Percentiles rank a stretch among this genome's conserved stretches.
These are phyloP conservation scores for Pestalotiopsis sp. DNA, from an alignment of 2,329 filamentous ascomycete genomes.

Conservation along the genomic window DNA sequence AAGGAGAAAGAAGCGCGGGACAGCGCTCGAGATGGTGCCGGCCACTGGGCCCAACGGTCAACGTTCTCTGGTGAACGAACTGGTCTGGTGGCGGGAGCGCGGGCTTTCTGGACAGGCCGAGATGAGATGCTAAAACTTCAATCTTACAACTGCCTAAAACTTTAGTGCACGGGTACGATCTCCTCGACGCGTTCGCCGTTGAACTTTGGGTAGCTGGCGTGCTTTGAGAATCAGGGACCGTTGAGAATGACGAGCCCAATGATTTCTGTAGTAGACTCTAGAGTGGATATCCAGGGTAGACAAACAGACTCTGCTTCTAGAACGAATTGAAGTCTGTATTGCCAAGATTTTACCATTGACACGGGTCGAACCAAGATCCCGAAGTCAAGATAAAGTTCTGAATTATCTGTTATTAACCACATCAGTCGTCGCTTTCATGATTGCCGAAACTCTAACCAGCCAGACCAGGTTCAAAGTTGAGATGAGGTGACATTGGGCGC, in stretches of 20 bases:
- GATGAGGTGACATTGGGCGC: background rate
- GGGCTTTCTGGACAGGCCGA: background rate
- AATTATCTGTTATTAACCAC: background rate
- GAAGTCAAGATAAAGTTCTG: background rate
- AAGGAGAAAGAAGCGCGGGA: background rate
- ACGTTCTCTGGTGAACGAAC: background rate
- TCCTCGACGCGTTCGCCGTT: background rate
- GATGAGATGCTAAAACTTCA: background rate
- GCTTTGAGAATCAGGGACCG: background rate
- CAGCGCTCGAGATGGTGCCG: background rate
- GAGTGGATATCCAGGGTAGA: no score
- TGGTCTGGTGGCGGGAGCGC: background rate
- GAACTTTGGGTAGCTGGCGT: background rate
- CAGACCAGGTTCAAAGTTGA: background rate
- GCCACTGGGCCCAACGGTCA: background rate
- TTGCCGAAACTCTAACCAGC: background rate
- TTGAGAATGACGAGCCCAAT: background rate
- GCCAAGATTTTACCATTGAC: background rate
- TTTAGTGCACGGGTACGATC: background rate
- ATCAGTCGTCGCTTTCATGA: background rate
- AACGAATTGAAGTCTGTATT: background rate
- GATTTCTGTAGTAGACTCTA: no score
- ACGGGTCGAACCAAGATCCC: background rate
- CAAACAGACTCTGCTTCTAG: background rate
- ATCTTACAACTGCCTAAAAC: background rate